Evolutionary conservation across 2,329 filamentous ascomycete species (phyloP).

Genomic region (Colletotrichum filicis): DNA sequence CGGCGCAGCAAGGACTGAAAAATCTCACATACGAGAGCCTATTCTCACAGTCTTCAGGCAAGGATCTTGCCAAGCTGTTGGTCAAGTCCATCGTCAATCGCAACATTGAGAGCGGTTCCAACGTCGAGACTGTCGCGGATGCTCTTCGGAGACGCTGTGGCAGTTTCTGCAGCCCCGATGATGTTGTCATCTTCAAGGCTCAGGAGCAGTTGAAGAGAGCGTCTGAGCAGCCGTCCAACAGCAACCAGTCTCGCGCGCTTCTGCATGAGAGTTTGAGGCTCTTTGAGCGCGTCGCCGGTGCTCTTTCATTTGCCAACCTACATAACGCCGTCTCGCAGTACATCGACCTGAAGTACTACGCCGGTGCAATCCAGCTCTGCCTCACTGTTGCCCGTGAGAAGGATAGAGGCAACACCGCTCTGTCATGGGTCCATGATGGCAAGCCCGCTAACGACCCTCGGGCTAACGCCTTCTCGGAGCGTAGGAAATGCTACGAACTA

Average conservation of each 20-base stretch:
- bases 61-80: conserved; percentile 90
- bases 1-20: conserved; percentile 74
- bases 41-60: conserved; percentile 82
- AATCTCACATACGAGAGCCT: conserved; percentile 88
- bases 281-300: conserved; percentile 89
- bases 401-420: conserved; percentile 86
- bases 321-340: conserved; percentile 83
- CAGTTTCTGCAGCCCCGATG: conserved; percentile 96
- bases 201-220: conserved; percentile 94
- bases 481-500: conserved; percentile 86
- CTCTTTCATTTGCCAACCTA: conserved; percentile 83
- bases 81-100: conserved; percentile 98
- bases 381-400: conserved; percentile 84
- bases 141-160: conserved; percentile 92
- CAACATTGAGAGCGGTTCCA: conserved; percentile 96
- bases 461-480: conserved; percentile 72
- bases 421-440: conserved; percentile 89
- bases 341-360: conserved; percentile 86
- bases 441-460: conserved; percentile 78
- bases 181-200: conserved; percentile 98
- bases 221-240: conserved; percentile 79
- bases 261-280: conserved; percentile 90
- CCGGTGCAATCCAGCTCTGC: conserved; percentile 89
- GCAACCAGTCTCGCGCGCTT: conserved; percentile 80
- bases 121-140: conserved; percentile 97